Base-by-base conservation (phyloP, 2,329 filamentous ascomycete species). In the Clonostachys rhizophaga region DNA sequence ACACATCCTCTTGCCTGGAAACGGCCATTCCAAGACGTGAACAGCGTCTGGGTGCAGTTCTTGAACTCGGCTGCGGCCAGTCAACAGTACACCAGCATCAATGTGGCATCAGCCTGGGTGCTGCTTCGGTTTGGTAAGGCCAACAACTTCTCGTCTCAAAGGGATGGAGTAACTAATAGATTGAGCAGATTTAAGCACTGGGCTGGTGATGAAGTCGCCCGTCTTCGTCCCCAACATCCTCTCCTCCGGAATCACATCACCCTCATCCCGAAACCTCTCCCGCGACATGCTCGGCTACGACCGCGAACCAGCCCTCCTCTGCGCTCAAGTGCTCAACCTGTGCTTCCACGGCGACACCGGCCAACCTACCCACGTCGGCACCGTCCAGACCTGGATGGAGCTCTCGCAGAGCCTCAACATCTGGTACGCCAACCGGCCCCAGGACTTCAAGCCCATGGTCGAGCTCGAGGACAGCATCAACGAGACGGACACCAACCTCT, bases 271-370 rank as follows among this genome's bases (percentile, higher is more conserved):
- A 24, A 37, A 49, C 17, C 42, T 52, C n/a, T 50, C 46, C 35
- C 52, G 49, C 37, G 55, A 57, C 11, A 44, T 50, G 10, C 51
- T 56, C n/a, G 52, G 50, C 24, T 56, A 50, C 42, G 53, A 55
- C 17, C 52, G 52, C 40, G 56, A 61, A n/a, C 57, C 64, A 1
- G 47, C 67, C 5, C 50, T 64, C 16, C 51, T 67, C 9, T 66
- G 62, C 47, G 58, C 61, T 18, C 55, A 63, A 34, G 67, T 67
- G 30, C 52, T 69, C 33, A 63, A 63, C 17, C 57, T 63, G 36
- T 59, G 64, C 43, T 58, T 56, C 33, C 50, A 49, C 11, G 48
- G 52, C 30, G 47, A 48, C 10, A 14, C 14, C 24, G 7, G 24
- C 11, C 7, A 16, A 4, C 24, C 24, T 3, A 30, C 24, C 8